Percentiles rank a stretch among this genome's conserved stretches.
Evolutionary conservation across 768 basidiomycete species (phyloP).

Genomic region (Boletellus ananas): DNA sequence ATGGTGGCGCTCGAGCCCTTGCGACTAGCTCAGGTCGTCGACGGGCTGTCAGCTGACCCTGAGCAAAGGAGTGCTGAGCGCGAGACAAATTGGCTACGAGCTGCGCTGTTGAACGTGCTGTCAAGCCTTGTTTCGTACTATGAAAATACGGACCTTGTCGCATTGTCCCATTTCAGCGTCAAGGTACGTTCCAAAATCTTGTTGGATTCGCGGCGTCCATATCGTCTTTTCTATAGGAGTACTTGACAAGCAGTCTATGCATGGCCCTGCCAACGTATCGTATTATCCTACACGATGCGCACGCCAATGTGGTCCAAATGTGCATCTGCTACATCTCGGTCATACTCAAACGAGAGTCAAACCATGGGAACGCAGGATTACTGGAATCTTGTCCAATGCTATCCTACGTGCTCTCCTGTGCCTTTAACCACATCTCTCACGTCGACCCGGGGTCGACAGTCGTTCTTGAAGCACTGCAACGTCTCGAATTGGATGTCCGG

Average conservation of each 20-base stretch:
- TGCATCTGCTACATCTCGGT: background rate
- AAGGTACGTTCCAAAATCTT: background rate
- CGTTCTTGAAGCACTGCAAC: background rate
- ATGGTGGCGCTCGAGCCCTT: background rate
- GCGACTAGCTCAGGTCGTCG: background rate
- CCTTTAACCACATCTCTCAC: background rate
- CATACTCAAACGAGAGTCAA: background rate
- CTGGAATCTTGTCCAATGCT: background rate
- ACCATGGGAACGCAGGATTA: background rate
- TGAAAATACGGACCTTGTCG: background rate
- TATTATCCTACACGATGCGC: background rate
- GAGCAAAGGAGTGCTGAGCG: background rate
- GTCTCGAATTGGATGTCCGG: background rate
- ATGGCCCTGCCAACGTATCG: background rate
- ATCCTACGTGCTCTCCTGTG: background rate
- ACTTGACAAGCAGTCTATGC: background rate
- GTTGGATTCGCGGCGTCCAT: background rate
- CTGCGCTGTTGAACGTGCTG: background rate
- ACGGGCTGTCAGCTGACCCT: background rate
- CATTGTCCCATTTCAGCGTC: background rate
- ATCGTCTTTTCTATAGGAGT: background rate
- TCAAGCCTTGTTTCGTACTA: background rate
- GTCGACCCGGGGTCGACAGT: background rate
- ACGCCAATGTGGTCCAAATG: background rate
- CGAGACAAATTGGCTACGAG: background rate